A percentile compares a stretch with the other conserved stretches of the same genome.
phyloP scores from a whole-genome alignment of 2,329 filamentous ascomycete species.

The Sclerotinia borealis region DNA sequence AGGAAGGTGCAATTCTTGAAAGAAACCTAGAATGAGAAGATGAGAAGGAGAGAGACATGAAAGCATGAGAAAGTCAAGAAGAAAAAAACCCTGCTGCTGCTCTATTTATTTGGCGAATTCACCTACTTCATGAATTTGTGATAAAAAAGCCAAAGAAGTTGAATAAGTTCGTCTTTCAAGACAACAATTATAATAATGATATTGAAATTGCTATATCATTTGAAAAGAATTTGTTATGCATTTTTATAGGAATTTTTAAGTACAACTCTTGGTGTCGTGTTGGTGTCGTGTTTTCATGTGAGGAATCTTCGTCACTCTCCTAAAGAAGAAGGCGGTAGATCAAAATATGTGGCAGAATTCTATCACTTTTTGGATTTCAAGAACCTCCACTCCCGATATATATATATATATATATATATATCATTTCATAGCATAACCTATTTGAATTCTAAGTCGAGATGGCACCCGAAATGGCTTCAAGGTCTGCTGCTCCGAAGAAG shows the following conservation, averaged over 20 bases:
- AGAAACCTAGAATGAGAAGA: neutral
- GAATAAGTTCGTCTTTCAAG: neutral
- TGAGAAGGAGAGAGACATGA: neutral
- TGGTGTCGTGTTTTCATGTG: too few species aligned
- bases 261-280: neutral
- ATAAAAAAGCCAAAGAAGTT: neutral
- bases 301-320: neutral
- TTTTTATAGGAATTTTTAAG: neutral
- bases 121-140: neutral
- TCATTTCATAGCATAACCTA: neutral
- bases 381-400: neutral
- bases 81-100: neutral
- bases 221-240: neutral
- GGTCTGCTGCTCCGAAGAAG: conserved; percentile 20
- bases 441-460: neutral
- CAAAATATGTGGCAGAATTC: neutral
- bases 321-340: neutral
- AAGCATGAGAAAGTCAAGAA: too few species aligned
- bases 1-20: neutral
- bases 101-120: neutral
- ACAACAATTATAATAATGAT: neutral
- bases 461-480: conserved; percentile 20
- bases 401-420: too few species aligned
- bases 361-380: neutral
- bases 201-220: too few species aligned